A percentile compares a stretch with the other conserved stretches of the same genome.
Conservation (phyloP, 2,329 filamentous ascomycete species). For the Hymenoscyphus linearis region DNA sequence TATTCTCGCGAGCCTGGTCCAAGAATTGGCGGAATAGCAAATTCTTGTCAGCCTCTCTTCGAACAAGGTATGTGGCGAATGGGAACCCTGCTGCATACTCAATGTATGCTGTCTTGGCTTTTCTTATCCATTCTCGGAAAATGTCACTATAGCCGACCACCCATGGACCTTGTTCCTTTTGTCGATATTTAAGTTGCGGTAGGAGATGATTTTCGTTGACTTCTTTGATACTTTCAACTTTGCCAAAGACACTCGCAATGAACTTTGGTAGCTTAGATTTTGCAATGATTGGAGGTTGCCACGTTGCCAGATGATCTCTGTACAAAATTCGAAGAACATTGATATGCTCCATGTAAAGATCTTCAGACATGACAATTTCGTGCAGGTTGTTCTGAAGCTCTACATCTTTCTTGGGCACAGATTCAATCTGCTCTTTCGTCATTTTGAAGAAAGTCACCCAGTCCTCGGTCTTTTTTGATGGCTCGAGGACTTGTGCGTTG, state of each 20-base stretch:
- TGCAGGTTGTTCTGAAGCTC: constrained; percentile 91
- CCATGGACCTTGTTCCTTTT: constrained; percentile 95
- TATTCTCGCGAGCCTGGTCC: constrained; percentile 72
- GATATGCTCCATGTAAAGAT: constrained; percentile 83
- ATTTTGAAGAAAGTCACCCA: constrained; percentile 89
- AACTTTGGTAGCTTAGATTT: constrained; percentile 76
- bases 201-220: constrained; percentile 91
- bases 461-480: constrained; percentile 63
- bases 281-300: constrained; percentile 74
- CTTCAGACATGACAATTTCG: constrained; percentile 91
- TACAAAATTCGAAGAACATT: constrained; percentile 83
- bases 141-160: constrained; percentile 92
- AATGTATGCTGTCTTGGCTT: constrained; percentile 81
- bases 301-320: constrained; percentile 67
- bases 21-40: constrained; percentile 82
- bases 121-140: constrained; percentile 96
- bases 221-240: constrained; percentile 78
- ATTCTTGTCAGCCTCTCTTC: constrained; percentile 79
- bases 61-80: constrained; percentile 73
- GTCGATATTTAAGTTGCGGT: constrained; percentile 91
- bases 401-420: constrained; percentile 76
- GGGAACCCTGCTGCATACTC: constrained; percentile 89
- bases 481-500: constrained; percentile 64
- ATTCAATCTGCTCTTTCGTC: constrained; percentile 68
- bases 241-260: constrained; percentile 80